A percentile compares a stretch with the other conserved stretches of the same genome.
Conservation (phyloP, 345 rosid species). For the Dimocarpus longan region DNA sequence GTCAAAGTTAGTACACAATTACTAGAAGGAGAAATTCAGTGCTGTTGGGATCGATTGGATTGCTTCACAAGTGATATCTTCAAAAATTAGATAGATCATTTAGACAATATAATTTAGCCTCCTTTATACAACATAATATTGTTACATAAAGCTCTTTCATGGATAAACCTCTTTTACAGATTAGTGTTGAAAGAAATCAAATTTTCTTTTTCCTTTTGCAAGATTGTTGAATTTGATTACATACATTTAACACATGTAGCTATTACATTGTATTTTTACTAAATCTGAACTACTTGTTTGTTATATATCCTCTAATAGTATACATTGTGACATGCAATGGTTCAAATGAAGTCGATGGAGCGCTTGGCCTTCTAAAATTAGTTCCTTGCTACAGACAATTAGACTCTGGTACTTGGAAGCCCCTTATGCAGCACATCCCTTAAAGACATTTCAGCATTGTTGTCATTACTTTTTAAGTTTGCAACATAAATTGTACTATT, state of each 20-base stretch:
- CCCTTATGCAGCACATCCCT: conserved; percentile 5
- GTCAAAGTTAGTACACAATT: background rate
- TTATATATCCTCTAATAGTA: conserved; percentile 22
- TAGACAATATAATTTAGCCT: background rate
- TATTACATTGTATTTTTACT: background rate
- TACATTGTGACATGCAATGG: conserved; percentile 37
- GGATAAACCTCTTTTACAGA: background rate
- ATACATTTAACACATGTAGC: background rate
- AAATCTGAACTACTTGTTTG: background rate
- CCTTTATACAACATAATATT: background rate
- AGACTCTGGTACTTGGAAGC: conserved; percentile 23
- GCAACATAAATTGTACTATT: too few species aligned
- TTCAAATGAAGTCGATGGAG: conserved; percentile 41
- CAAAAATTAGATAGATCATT: background rate
- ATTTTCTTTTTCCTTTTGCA: too few species aligned
- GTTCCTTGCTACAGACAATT: conserved; percentile 16
- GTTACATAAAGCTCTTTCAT: too few species aligned
- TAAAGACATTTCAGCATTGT: conserved; percentile 32
- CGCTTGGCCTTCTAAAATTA: conserved; percentile 39
- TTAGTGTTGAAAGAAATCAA: background rate
- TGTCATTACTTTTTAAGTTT: too few species aligned
- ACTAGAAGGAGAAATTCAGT: background rate
- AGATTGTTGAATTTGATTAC: background rate
- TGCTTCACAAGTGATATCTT: background rate
- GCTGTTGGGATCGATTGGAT: background rate